phyloP scores from a whole-genome alignment of 768 basidiomycete genomes.

The Strobilomyces dryophilus region DNA sequence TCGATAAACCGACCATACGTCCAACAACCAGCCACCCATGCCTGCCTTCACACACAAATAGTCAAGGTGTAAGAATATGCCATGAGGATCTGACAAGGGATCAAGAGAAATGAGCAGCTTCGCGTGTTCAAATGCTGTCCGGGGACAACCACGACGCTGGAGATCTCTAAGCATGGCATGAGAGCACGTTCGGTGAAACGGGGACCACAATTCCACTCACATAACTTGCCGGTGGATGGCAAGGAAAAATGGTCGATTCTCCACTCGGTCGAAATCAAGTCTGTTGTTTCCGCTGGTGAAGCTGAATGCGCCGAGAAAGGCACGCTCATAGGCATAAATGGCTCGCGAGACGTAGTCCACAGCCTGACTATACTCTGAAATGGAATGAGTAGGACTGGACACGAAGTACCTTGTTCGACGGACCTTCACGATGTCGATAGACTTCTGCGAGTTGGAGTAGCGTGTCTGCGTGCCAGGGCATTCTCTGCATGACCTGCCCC shows the following conservation, averaged over 20 bases:
- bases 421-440: conserved; percentile 78
- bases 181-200: neutral
- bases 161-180: conserved; percentile 54
- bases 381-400: neutral
- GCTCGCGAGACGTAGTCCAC: conserved; percentile 91
- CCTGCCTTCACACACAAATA: conserved; percentile 79
- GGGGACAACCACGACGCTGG: conserved; percentile 81
- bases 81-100: conserved; percentile 87
- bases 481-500: conserved; percentile 65
- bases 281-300: conserved; percentile 78
- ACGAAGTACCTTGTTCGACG: conserved; percentile 1
- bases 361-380: conserved; percentile 72
- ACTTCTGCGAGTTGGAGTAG: conserved; percentile 36
- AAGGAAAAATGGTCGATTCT: conserved; percentile 91
- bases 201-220: conserved; percentile 39
- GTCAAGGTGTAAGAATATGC: conserved; percentile 77
- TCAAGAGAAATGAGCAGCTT: conserved; percentile 83
- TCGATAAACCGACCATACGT: conserved; percentile 41
- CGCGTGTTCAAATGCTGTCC: conserved; percentile 90
- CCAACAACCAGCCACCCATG: conserved; percentile 77
- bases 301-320: conserved; percentile 82
- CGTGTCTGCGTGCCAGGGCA: conserved; percentile 93
- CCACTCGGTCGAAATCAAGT: conserved; percentile 85
- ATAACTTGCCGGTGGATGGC: conserved; percentile 80
- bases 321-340: conserved; percentile 88